phyloP scores from a whole-genome alignment of 2,329 filamentous ascomycete species.

The Phaeosphaeria sp. region DNA sequence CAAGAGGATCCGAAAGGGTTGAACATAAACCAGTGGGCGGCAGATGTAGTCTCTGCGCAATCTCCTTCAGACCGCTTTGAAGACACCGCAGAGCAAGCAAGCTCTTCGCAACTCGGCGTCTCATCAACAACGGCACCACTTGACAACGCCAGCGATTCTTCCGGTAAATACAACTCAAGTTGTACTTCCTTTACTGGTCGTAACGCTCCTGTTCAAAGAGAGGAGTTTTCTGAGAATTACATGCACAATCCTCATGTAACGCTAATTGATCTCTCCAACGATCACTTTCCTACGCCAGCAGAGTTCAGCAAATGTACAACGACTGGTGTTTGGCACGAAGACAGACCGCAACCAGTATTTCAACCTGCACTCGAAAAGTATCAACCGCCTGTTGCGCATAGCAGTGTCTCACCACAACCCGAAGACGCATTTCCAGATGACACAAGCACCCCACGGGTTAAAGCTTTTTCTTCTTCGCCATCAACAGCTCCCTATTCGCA shows the following conservation, averaged over 20 bases:
- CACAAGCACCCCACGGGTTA: background rate
- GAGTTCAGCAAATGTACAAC: conserved; percentile 3
- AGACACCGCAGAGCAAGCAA: conserved; percentile 12
- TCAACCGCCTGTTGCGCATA: background rate
- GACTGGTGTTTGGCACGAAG: conserved; percentile 21
- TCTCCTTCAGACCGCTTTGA: background rate
- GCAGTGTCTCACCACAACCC: background rate
- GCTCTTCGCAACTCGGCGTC: conserved; percentile 8
- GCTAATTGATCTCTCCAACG: conserved; percentile 15
- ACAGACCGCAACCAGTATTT: conserved; percentile 2
- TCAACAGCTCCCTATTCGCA: conserved; percentile 25
- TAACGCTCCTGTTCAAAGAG: background rate
- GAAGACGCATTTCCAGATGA: background rate
- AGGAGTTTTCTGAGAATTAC: background rate
- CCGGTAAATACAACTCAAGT: conserved; percentile 24
- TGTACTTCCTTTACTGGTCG: conserved; percentile 1
- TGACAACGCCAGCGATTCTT: conserved; percentile 3
- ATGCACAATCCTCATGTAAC: background rate
- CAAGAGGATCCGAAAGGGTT: conserved; percentile 13
- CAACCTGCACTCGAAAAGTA: background rate
- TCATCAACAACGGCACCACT: conserved; percentile 13
- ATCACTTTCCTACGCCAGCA: background rate
- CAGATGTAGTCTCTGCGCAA: conserved; percentile 22
- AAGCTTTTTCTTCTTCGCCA: conserved; percentile 4
- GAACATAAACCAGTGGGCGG: conserved; percentile 31